Base-by-base conservation (phyloP, 75 land plant genomes). In the Larix kaempferi region DNA sequence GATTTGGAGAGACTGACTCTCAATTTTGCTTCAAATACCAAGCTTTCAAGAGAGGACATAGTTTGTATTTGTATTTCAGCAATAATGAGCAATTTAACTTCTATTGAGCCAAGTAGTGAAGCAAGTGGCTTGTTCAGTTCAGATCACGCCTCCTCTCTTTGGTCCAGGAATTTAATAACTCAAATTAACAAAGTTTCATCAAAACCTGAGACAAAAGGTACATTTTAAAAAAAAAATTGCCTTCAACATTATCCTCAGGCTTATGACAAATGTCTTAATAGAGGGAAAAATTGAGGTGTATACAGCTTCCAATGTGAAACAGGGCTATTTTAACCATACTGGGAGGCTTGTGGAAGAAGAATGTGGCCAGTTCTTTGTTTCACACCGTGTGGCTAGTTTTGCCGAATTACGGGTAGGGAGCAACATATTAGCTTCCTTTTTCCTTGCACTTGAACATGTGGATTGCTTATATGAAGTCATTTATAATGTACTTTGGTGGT, bases 391-490 rank as follows among this genome's bases (percentile, higher is more conserved):
- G 19, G 89, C 89, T 27, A 73, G 82, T 63, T 13, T 74, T 57
- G 64, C 80, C 1, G 81, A 82, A 52, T 67, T 89, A 69, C 78
- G 80, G 12, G 82, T 77, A 44, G 85, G 84, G 16, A 74, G 86
- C 52, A 59, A 75, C 57, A 72, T 86, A 78, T 76, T 86, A 59
- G 89, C 91, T 52, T 87, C 87, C 26, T 63, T 89, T 15, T 87
- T 81, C 59, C 12, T 39, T 27, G 80, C 79, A 54, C 7, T 82
- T 56, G 82, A 65, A 12, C 74, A 64, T 1, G 55, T 78, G 57
- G 66, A 62, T 61, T 71, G 84, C 75, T 44, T 89, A 35, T 80
- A 82, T 74, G 83, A 82, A 61, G 64, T 74, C 25, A 76, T 87
- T 1, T 87, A 84, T 74, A 84, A 58, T 27, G 82, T 87, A 35